Evolutionary conservation across 2,329 filamentous ascomycete species (phyloP).

Genomic region (Lasiodiplodia sp.): DNA sequence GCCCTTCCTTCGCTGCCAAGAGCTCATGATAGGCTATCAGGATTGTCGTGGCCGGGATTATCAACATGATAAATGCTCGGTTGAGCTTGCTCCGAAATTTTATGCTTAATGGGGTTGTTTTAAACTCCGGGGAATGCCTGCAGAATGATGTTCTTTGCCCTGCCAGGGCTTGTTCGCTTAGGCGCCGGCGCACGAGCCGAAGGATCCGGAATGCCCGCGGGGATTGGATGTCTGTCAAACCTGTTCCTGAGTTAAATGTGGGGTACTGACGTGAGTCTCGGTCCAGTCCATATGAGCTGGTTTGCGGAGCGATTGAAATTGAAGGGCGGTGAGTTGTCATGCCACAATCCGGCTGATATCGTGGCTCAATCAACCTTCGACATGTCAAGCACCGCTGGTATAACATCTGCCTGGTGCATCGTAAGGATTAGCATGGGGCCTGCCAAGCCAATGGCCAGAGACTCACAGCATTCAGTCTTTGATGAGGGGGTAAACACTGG

Average conservation of each 20-base stretch:
- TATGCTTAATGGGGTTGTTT: not conserved
- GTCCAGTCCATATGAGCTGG: not conserved
- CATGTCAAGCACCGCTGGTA: not conserved
- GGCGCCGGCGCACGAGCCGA: conserved; percentile 13
- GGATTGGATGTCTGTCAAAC: not conserved
- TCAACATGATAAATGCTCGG: not conserved
- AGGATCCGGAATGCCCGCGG: not conserved
- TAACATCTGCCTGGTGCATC: not conserved
- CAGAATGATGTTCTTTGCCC: not conserved
- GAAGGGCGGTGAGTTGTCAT: not conserved
- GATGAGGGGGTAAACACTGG: too few relatives aligned
- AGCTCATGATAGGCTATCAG: not conserved
- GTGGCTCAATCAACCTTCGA: not conserved
- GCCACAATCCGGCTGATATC: not conserved
- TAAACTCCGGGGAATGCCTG: conserved; percentile 4
- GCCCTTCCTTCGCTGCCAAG: not conserved
- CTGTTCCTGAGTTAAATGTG: not conserved
- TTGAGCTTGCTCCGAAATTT: not conserved
- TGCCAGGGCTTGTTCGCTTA: conserved; percentile 5
- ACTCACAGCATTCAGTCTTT: not conserved
- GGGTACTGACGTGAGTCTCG: not conserved
- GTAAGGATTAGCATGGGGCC: not conserved
- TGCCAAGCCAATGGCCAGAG: not conserved
- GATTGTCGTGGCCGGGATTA: not conserved
- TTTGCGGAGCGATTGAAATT: not conserved